Base-by-base conservation (phyloP, 2,329 filamentous ascomycete genomes). In the Penicillium nordicum region DNA sequence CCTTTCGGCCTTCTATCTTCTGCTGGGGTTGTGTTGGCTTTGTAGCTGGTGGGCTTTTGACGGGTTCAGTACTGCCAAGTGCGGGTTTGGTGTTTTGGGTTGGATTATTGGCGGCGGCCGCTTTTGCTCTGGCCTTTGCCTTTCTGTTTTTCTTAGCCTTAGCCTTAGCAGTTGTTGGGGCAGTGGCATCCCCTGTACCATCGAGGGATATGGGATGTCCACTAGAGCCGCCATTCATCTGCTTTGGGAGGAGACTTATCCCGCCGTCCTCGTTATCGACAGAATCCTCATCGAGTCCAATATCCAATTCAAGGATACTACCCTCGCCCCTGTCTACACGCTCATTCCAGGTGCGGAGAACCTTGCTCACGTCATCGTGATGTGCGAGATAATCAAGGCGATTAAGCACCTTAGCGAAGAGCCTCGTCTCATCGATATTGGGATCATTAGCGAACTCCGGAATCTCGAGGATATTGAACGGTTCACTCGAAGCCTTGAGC, bases 401-500 rank as follows among this genome's bases (percentile, higher is more conserved):
- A 1, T 72, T 72, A 11, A 80, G 75, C 10, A 86, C 78, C 46
- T 80, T 77, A 1, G 72, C 67, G 34, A 87, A 72, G 4, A 81
- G 76, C 49, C 77, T 74, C 4, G 72, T 67, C 37, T 74, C 73
- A 29, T 74, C 66, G 57, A 75, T 65, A 48, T 76, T 69, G 4
- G 76, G 70, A 32, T 71, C 79, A 38, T 69, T 71, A 21, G 66
- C 73, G 68, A 94, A 97, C 73, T 95, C 91, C 0, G 92, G 89
- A 23, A 97, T 82, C 62, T 86, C 79, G 10, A 97, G 75, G 23
- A 94, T 80, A 66, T 97, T 97, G 75, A 84, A 84, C 0, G 94
- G 94, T 72, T 99, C 90, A 53, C 83, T 87, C 27, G 84, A 80
- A 0, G 88, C 92, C 78, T 97, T 99, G 67, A 92, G 82, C 1